Conservation (phyloP, 441 rosid species). For the Omphalea diandra region DNA sequence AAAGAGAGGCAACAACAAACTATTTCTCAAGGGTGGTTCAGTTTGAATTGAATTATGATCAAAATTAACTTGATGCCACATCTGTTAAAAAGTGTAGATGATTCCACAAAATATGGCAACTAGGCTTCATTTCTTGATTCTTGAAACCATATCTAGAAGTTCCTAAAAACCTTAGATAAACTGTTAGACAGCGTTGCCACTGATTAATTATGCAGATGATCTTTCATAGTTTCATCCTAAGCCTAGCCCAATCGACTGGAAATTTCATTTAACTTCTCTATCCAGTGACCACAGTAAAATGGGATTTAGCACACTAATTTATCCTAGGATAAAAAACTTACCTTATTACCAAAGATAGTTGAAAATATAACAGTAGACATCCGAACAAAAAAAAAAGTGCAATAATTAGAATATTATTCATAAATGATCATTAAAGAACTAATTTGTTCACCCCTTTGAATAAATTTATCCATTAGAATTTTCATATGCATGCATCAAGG, state of each 20-base stretch:
- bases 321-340: constrained; percentile 1
- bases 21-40: too few relatives aligned
- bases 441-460: neutral
- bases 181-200: neutral
- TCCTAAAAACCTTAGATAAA: neutral
- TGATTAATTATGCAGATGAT: neutral
- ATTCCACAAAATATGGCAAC: neutral
- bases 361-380: neutral
- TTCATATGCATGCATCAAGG: neutral
- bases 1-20: neutral
- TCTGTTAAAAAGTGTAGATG: neutral
- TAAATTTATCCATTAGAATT: neutral
- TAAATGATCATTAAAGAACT: neutral
- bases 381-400: neutral
- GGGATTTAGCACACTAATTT: neutral
- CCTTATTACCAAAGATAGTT: neutral
- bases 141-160: neutral
- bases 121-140: neutral
- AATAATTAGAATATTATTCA: neutral
- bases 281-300: neutral
- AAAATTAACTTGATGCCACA: neutral
- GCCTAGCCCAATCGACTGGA: neutral
- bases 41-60: neutral
- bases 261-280: neutral
- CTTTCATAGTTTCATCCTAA: neutral